phyloP scores from a whole-genome alignment of 2,329 filamentous ascomycete genomes.

The Xylariaceae sp. region DNA sequence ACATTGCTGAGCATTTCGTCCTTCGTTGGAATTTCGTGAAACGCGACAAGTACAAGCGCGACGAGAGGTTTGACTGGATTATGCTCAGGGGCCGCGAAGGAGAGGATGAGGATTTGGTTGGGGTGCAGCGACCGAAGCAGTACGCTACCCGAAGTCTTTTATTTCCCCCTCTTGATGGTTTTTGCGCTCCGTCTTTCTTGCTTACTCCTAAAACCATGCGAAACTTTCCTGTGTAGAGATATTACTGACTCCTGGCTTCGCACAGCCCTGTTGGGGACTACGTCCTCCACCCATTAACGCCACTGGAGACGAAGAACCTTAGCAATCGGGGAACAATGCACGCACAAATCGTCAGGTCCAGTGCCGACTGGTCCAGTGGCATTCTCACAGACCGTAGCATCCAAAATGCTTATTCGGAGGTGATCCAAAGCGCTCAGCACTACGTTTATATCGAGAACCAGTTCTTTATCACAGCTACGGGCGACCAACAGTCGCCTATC shows the following conservation, averaged over 20 bases:
- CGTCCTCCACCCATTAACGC: constrained; percentile 76
- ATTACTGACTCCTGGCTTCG: constrained; percentile 4
- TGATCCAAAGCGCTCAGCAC: constrained; percentile 87
- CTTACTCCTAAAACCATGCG: not conserved
- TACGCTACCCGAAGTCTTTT: constrained; percentile 5
- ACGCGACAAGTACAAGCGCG: constrained; percentile 96
- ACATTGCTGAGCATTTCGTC: constrained; percentile 95
- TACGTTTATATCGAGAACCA: constrained; percentile 99
- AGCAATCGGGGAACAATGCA: constrained; percentile 75
- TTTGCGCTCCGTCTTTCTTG: too few species aligned
- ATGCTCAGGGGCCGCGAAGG: constrained; percentile 77
- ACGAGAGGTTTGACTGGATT: constrained; percentile 84
- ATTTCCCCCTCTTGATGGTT: not conserved
- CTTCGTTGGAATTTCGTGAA: constrained; percentile 97
- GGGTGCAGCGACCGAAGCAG: constrained; percentile 86
- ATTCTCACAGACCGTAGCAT: constrained; percentile 86
- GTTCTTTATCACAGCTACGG: constrained; percentile 96
- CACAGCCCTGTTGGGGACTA: constrained; percentile 81
- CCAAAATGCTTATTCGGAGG: constrained; percentile 83
- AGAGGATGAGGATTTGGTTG: constrained; percentile 83
- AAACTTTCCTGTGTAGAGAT: not conserved
- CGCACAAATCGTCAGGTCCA: constrained; percentile 88
- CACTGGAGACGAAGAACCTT: constrained; percentile 70
- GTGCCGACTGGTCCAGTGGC: constrained; percentile 91
- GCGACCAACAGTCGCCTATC: constrained; percentile 83